Conservation (phyloP, 192 early-diverging fungal species). For the Podochytrium sp. region DNA sequence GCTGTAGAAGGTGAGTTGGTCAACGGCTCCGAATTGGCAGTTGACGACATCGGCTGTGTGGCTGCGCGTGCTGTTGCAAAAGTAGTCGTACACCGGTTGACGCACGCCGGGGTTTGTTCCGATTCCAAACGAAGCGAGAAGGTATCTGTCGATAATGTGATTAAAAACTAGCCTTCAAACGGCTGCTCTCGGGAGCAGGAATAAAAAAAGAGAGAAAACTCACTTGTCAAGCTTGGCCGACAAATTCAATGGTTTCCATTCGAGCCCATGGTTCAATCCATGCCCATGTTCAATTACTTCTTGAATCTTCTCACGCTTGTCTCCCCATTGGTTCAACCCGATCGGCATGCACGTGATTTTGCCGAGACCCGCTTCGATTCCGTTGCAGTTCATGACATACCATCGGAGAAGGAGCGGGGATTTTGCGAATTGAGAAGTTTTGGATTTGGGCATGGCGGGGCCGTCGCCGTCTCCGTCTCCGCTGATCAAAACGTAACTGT, state of each 20-base stretch:
- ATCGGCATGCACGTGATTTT: constrained; percentile 3
- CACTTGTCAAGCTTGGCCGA: not conserved
- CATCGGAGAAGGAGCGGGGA: not conserved
- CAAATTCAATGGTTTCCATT: not conserved
- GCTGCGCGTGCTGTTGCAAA: not conserved
- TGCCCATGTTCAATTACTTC: not conserved
- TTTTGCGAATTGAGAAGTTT: not conserved
- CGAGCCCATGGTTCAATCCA: not conserved
- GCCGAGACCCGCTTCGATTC: not conserved
- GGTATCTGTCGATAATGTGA: not conserved
- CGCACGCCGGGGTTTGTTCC: not conserved
- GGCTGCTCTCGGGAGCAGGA: not conserved
- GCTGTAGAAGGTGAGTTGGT: not conserved
- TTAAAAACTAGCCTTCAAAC: not conserved
- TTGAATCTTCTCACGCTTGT: not conserved
- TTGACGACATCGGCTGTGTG: not conserved
- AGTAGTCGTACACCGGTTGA: not conserved
- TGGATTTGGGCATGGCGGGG: not conserved
- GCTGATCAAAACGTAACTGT: not conserved
- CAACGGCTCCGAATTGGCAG: not conserved
- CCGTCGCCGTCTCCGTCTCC: not conserved
- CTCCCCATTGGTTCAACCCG: not conserved
- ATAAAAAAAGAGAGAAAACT: not conserved
- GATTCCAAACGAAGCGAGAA: not conserved
- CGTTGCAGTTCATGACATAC: not conserved